Base-by-base conservation (phyloP, 495 filamentous ascomycete species). In the Tuber aestivum region DNA sequence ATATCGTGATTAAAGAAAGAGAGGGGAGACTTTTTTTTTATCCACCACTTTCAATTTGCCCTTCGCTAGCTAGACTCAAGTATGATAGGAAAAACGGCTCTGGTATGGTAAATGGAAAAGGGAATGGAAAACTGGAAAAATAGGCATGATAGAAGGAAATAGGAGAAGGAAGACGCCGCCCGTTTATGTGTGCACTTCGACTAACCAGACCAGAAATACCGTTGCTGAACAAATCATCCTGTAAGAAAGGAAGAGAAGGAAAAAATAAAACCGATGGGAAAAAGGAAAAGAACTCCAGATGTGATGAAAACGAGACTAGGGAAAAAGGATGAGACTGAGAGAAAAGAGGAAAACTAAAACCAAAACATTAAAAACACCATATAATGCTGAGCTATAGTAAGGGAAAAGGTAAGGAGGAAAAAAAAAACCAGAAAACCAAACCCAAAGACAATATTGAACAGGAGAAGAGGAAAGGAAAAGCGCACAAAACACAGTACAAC, bases 11-110 rank as follows among this genome's bases (percentile, higher is more conserved):
- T 9, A 21, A 16, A 14, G 56, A 6, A 12, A 32, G 12, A 5
- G 56, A 14, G n/a, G n/a, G n/a, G n/a, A n/a, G n/a, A n/a, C 12
- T 12, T 12, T 65, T 32, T 65, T 65, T 65, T 65, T 16, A 65
- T 65, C 56, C 56, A 14, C 56, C 56, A 65, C 56, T 65, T 65
- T 65, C 56, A 65, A 65, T 65, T 65, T 65, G 10, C 56, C 56
- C 56, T 65, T 65, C 27, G 56, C 56, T 65, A 65, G n/a, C 56
- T 65, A 65, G n/a, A 65, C 56, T 65, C n/a, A 5, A 65, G 56
- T 65, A 65, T 16, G 3, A 8, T 56, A 56, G 8, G 48, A 56
- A 56, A 56, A 48, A 48, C 44, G 23, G 48, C 23, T 56, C 48
- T 56, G 48, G 48, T 56, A 56, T 56, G 56, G 23, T 9, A 10